These are phyloP conservation scores for Bryoerythrophyllum caledonicum DNA, from an alignment of 225 moss, liverwort and hornwort species.

Conservation along the genomic window DNA sequence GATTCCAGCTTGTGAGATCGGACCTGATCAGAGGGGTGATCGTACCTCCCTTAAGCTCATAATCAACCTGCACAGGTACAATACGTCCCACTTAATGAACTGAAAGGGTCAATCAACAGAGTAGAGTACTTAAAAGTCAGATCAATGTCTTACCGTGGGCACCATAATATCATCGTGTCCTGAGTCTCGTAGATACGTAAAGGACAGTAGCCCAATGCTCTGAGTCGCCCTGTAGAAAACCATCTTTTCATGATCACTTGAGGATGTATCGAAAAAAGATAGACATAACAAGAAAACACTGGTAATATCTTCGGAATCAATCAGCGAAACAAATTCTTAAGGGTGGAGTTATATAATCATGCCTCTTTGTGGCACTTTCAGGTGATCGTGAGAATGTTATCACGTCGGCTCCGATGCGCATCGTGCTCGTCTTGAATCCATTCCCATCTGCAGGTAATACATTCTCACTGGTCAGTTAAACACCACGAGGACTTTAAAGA, in stretches of 20 bases:
- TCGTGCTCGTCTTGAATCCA: conserved; percentile 83
- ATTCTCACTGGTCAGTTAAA: not conserved
- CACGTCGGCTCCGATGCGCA: conserved; percentile 80
- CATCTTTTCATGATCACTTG: not conserved
- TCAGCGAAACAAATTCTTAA: not conserved
- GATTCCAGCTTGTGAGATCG: conserved; percentile 41
- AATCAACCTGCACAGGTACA: conserved; percentile 33
- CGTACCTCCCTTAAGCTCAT: conserved; percentile 32
- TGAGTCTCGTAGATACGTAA: conserved; percentile 34
- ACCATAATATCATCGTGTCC: conserved; percentile 41
- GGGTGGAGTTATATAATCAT: not conserved
- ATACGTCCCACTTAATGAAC: not conserved
- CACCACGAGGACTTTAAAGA: not conserved
- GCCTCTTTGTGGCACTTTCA: conserved; percentile 25
- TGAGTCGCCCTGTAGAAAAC: conserved; percentile 34
- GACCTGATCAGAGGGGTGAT: conserved; percentile 39
- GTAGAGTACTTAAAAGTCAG: not conserved
- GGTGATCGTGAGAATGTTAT: conserved; percentile 63
- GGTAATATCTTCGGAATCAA: not conserved
- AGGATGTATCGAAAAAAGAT: not conserved
- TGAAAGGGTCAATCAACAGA: not conserved
- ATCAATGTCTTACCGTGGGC: conserved; percentile 46
- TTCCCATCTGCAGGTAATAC: conserved; percentile 51
- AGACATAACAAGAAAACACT: not conserved
- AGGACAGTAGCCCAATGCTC: conserved; percentile 42